These are phyloP conservation scores for Phaeosphaeriaceae sp. DNA, from an alignment of 2,329 filamentous ascomycete species.

Conservation along the genomic window DNA sequence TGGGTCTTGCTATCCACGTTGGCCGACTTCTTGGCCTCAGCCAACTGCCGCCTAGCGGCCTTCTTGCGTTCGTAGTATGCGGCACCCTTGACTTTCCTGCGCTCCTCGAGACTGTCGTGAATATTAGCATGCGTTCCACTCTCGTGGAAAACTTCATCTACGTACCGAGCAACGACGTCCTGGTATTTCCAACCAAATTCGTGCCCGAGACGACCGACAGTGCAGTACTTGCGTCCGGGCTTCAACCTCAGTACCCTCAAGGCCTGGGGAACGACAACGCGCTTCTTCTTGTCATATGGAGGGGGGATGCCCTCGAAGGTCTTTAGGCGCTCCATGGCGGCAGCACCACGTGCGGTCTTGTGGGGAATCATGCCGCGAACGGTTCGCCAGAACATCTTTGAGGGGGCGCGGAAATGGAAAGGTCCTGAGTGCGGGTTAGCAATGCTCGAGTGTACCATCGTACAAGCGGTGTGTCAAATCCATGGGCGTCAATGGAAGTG, in stretches of 20 bases:
- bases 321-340: slow-evolving; percentile 98
- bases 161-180: slow-evolving; percentile 96
- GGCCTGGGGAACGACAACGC: slow-evolving; percentile 98
- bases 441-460: background rate
- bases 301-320: slow-evolving; percentile 99
- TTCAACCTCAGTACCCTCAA: slow-evolving; percentile 95
- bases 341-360: slow-evolving; percentile 98
- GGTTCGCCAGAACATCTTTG: slow-evolving; percentile 99
- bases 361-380: slow-evolving; percentile 99
- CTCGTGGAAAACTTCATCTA: slow-evolving; percentile 35
- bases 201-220: slow-evolving; percentile 94
- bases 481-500: background rate
- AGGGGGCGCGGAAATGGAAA: slow-evolving; percentile 99
- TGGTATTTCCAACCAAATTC: slow-evolving; percentile 99
- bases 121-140: slow-evolving; percentile 23
- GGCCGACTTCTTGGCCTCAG: slow-evolving; percentile 91
- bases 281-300: slow-evolving; percentile 99
- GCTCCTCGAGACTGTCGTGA: slow-evolving; percentile 85
- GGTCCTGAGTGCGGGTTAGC: slow-evolving; percentile 68
- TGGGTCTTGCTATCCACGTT: slow-evolving; percentile 85
- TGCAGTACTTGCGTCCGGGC: slow-evolving; percentile 99
- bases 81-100: slow-evolving; percentile 98
- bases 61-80: slow-evolving; percentile 99
- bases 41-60: slow-evolving; percentile 86
- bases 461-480: too few relatives aligned